Evolutionary conservation across 2,329 filamentous ascomycete genomes (phyloP), one percentile per base, ranked within the genome.

Genomic region (Zarea fungicola): DNA sequence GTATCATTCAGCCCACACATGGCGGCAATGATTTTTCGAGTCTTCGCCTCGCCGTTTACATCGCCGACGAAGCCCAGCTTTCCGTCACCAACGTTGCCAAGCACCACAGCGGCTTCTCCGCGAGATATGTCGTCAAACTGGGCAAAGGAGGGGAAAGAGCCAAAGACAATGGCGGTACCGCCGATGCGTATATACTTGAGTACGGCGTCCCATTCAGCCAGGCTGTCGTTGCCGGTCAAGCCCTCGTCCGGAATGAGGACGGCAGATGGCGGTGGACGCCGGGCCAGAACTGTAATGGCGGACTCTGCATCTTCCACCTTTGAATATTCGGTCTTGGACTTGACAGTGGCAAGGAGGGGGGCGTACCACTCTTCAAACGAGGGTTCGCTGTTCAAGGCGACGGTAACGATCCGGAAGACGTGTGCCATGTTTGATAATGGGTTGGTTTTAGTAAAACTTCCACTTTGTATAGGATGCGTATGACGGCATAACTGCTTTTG

Each of bases 61-160:
- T 65, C 62, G 31, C 62, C 63, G 28, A 63, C 47, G 48, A 60
- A 65, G n/a, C 61, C 59, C 19, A 63, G 50, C 28, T 50, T 59
- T 34, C 62, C 62, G 22, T 55, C 37, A n/a, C 60, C 62, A 44
- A 62, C 58, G 16, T 52, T 48, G 5, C 58, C 54, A 26, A 63
- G 54, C 36, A 53, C 54, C 14, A 60, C 53, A n/a, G 61, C 50
- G 4, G 56, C 51, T 45, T 60, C 54, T 9, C 42, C 54, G 13
- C 14, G 35, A 41, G 51, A 48, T 3, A 55, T 49, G 9, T 29
- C 21, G 36, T 21, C 2, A 6, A 21, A 43, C n/a, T 21, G 16
- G 5, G 50, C 47, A 19, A 55, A 52, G 11, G 28, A 25, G 10
- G 52, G 19, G 22, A 59, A 60, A 36, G 52, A 52, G 21, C 55